Percentiles rank a stretch among this genome's conserved stretches.
These are phyloP conservation scores for Xylaria sp. DNA, from an alignment of 2,329 filamentous ascomycete genomes.

Conservation along the genomic window DNA sequence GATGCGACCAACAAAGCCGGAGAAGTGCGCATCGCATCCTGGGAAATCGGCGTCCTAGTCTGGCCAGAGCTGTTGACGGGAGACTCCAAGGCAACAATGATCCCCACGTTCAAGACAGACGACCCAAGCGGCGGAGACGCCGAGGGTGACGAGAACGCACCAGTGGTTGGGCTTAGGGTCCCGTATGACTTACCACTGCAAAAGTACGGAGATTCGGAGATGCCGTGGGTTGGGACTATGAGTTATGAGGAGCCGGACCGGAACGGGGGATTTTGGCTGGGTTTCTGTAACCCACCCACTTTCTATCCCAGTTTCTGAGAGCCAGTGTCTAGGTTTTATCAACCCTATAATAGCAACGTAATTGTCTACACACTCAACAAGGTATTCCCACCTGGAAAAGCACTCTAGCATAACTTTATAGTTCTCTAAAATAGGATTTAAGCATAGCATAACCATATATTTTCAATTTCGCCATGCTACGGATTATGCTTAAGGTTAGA, in stretches of 20 bases:
- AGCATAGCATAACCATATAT: slow-evolving; percentile 1
- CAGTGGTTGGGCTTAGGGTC: slow-evolving; percentile 76
- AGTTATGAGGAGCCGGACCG: slow-evolving; percentile 71
- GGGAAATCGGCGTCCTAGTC: slow-evolving; percentile 84
- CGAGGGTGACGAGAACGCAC: slow-evolving; percentile 33
- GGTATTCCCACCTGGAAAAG: neutral
- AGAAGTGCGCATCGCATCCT: slow-evolving; percentile 79
- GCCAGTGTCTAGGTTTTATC: neutral
- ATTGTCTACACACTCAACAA: neutral
- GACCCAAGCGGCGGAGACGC: slow-evolving; percentile 52
- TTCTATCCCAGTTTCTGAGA: neutral
- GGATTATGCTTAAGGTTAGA: slow-evolving; percentile 9
- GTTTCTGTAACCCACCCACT: slow-evolving; percentile 15
- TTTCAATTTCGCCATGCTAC: slow-evolving; percentile 9
- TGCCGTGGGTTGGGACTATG: slow-evolving; percentile 80
- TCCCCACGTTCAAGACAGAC: slow-evolving; percentile 74
- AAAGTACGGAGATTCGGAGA: slow-evolving; percentile 70
- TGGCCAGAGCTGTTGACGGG: slow-evolving; percentile 74
- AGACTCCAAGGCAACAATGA: slow-evolving; percentile 64
- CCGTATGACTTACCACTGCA: slow-evolving; percentile 84
- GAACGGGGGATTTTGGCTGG: slow-evolving; percentile 58
- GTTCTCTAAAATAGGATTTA: neutral
- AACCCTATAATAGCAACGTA: neutral
- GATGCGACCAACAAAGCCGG: slow-evolving; percentile 66
- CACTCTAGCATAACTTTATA: neutral